Conservation (phyloP, 495 filamentous ascomycete species). For the Penicillium coprophilum region DNA sequence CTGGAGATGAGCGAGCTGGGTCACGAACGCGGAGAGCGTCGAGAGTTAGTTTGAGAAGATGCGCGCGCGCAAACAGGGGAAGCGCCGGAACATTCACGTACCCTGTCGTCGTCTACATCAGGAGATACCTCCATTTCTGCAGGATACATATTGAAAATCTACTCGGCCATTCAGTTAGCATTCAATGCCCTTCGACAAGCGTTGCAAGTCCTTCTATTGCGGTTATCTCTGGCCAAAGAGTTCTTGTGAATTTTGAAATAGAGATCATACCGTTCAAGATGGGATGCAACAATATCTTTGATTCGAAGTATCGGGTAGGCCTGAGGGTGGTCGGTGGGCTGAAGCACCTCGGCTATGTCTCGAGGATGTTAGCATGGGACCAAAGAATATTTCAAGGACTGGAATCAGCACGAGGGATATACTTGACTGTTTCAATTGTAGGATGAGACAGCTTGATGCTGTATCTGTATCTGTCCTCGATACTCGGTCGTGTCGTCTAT, state of each 20-base stretch:
- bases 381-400: not conserved
- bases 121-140: not conserved
- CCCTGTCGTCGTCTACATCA: not conserved
- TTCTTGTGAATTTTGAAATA: not conserved
- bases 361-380: not conserved
- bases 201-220: not conserved
- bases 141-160: not conserved
- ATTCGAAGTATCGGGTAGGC: not conserved
- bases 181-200: not conserved
- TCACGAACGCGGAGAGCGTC: not conserved
- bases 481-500: not conserved
- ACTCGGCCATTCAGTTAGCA: not conserved
- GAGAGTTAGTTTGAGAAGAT: not conserved
- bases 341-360: not conserved
- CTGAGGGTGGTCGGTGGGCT: not conserved
- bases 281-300: not conserved
- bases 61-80: not conserved
- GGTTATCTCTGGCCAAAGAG: not conserved
- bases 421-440: not conserved
- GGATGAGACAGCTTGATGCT: not conserved
- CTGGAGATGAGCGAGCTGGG: not conserved
- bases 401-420: not conserved
- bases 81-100: not conserved
- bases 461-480: not conserved
- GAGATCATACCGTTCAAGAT: not conserved